Base-by-base conservation (phyloP, 2,329 filamentous ascomycete genomes). In the Xylaria arbuscula region DNA sequence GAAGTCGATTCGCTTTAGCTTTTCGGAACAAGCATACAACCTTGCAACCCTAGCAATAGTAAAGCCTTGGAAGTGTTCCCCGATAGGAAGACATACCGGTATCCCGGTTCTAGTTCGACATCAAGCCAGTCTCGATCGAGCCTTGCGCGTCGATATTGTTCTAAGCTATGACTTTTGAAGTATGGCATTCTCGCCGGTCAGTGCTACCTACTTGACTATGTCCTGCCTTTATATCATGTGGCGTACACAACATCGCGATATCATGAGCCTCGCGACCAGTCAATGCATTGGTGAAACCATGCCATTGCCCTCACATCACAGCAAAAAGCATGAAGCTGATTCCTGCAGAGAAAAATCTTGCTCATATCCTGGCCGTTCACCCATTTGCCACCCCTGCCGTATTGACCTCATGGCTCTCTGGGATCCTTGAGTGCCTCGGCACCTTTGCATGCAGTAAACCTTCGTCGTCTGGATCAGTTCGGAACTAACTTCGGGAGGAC, bases 371-470 rank as follows among this genome's bases (percentile, higher is more conserved):
- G 50, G 65, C 47, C 13, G 36, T 56, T 45, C 42, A 34, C 42
- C 13, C 11, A 19, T 48, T 22, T 17, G 19, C 9, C 15, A n/a
- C 24, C 22, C 51, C 34, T 64, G 68, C 55, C 28, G 28, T 28
- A 28, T 24, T 63, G 34, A 42, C 45, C 38, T 38, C 38, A 51
- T 17, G 22, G 42, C 22, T 40, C 61, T 24, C 17, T 34, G 45
- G 42, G 36, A 7, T 32, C 38, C 28, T 45, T 36, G 48, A 28
- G 47, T 10, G 55, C 24, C 28, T 22, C 28, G 54, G 42, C 38
- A 24, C 40, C 61, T 64, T 50, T 68, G 56, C 68, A 68, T 59
- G 28, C 17, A 50, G 55, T 34, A 59, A 70, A 60, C 47, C 59
- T 65, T 60, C 22, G 17, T 42, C 32, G 34, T 28, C 36, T 40